Base-by-base conservation (phyloP, 352 stramenopile genomes). In the Albugo candida region DNA sequence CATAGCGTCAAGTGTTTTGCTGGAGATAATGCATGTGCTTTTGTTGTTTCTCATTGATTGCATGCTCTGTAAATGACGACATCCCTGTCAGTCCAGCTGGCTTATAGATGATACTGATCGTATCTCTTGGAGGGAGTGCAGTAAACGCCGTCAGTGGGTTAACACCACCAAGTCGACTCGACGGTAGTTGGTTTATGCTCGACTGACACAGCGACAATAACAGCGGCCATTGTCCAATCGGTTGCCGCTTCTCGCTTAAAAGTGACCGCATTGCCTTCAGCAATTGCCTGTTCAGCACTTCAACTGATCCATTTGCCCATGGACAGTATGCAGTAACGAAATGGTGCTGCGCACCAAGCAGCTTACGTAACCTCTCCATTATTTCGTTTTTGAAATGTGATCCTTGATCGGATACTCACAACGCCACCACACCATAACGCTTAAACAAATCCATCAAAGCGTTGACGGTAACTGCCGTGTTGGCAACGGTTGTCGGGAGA, bases 351-450 rank as follows among this genome's bases (percentile, higher is more conserved):
- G 39, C 18, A 13, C 53, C 54, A 2, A 64, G 2, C 24, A 39
- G 2, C 36, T 35, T 45, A 50, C 13, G 65, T 17, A 20, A 48
- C n/a, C n/a, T 17, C 0, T 44, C 41, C 8, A 67, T 48, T 0
- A 63, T 4, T n/a, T 54, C 5, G 34, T 64, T 70, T 36, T 59
- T 65, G 36, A 65, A 70, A 18, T 70, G 56, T 0, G 53, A 17
- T 0, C 59, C 62, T 17, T 41, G 41, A 18, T 63, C 62, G 0
- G 51, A 64, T 0, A 67, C 56, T 55, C 62, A 67, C n/a, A 41
- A 27, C 0, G 5, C 1, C 2, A 60, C 51, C 0, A 55, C 42
- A 1, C 62, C 56, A 54, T 58, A 67, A 2, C 53, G 10, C 41
- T 59, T 65, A 39, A 67, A 63, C 38, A 3, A 43, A 24, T 19